Evolutionary conservation across 2,329 filamentous ascomycete species (phyloP).

Genomic region (Paecilomyces sp.): DNA sequence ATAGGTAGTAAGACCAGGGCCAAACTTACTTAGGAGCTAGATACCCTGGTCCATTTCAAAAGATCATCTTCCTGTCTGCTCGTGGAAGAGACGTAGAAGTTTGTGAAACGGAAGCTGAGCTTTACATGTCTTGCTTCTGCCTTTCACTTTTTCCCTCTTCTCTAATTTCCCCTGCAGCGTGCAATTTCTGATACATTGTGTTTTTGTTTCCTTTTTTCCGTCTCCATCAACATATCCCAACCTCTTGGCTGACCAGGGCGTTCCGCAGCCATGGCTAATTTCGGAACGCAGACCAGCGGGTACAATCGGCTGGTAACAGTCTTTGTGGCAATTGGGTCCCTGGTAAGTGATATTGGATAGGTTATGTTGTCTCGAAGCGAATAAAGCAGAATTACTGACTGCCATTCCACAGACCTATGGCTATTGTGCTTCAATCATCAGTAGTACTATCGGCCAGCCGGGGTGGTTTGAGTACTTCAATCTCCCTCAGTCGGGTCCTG

Average conservation of each 20-base stretch:
- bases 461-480: conserved; percentile 47
- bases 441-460: conserved; percentile 47
- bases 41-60: not conserved
- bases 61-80: not conserved
- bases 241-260: not conserved
- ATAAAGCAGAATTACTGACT: not conserved
- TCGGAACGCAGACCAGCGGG: conserved; percentile 28
- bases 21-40: not conserved
- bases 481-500: conserved; percentile 36
- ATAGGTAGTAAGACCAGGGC: not conserved
- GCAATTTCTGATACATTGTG: conserved; percentile 2
- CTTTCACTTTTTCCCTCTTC: conserved; percentile 2
- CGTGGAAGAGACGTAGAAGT: not conserved
- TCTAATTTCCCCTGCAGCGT: not conserved
- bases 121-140: not conserved
- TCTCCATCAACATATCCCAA: not conserved
- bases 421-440: conserved; percentile 45
- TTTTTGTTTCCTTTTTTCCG: not conserved
- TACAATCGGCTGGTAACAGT: conserved; percentile 33
- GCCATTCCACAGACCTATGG: conserved; percentile 39
- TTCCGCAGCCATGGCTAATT: conserved; percentile 16
- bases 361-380: not conserved
- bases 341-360: conserved; percentile 20
- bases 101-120: not conserved
- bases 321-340: conserved; percentile 32